Conservation (phyloP, 1,284 basidiomycete genomes). For the Microbotryum saponariae region DNA sequence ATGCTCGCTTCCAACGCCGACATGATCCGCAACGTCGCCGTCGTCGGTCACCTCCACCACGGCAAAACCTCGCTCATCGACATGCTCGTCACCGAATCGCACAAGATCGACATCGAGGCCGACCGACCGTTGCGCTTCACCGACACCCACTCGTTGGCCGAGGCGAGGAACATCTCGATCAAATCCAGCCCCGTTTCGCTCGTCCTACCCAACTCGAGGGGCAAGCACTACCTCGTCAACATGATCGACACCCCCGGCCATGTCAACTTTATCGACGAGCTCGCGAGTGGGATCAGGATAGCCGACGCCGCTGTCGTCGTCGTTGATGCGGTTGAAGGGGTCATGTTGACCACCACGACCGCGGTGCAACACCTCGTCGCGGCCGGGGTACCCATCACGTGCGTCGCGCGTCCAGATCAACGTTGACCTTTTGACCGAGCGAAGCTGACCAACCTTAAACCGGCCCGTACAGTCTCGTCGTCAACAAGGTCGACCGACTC, state of each 20-base stretch:
- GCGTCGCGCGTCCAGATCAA: background rate
- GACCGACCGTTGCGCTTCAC: slow-evolving; percentile 89
- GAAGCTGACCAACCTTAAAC: background rate
- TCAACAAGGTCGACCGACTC: slow-evolving; percentile 97
- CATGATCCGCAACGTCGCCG: slow-evolving; percentile 89
- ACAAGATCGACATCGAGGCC: slow-evolving; percentile 85
- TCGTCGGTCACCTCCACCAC: slow-evolving; percentile 93
- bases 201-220: slow-evolving; percentile 72
- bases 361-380: slow-evolving; percentile 29
- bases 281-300: slow-evolving; percentile 75
- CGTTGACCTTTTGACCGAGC: background rate
- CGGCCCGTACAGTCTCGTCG: slow-evolving; percentile 57
- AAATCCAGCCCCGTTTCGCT: slow-evolving; percentile 96
- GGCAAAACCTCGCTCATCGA: slow-evolving; percentile 96
- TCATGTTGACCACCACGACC: slow-evolving; percentile 41
- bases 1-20: slow-evolving; percentile 87
- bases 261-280: slow-evolving; percentile 96
- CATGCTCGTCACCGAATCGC: slow-evolving; percentile 94
- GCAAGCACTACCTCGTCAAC: slow-evolving; percentile 90
- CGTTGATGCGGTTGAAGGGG: slow-evolving; percentile 91
- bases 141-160: slow-evolving; percentile 83
- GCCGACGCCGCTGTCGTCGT: slow-evolving; percentile 92
- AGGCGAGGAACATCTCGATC: slow-evolving; percentile 84
- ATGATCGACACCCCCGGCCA: slow-evolving; percentile 97
- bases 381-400: slow-evolving; percentile 21